Base-by-base conservation (phyloP, 257 asterid species). In the Solanum neorickii region DNA sequence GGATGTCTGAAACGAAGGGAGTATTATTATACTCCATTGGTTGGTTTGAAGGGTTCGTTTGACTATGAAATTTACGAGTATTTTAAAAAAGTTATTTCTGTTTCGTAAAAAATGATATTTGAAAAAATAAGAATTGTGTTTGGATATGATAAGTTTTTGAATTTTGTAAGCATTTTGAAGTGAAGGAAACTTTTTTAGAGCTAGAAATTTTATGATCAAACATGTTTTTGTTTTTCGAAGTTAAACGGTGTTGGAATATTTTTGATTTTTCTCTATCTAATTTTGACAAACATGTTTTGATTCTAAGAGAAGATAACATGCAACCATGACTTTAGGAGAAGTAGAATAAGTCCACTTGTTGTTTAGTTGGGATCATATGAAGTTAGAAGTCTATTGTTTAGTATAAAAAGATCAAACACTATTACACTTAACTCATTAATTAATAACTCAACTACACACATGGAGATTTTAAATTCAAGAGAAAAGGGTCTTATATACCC, bases 291-390 rank as follows among this genome's bases (percentile, higher is more conserved):
- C 65, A 56, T 56, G n/a, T 56, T 56, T 56, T 18, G 65, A n/a
- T 23, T 21, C 33, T 21, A 75, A 23, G 44, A 75, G 82, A 74
- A 74, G 56, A 75, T 75, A 47, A 23, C 83, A 39, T 75, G 83
- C 83, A 75, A 3, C 33, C 21, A 12, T 39, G 83, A 75, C 83
- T 39, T 75, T 75, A 12, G 31, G 49, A 75, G 83, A 3, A 75
- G 3, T 39, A 39, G 3, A 73, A 73, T 20, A 35, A 35, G 47
- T 20, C 16, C 2, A 35, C 27, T 35, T 35, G 80, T 73, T 27
- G 80, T 35, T 73, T 73, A 0, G 27, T 73, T 73, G 80, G 80
- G 80, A 35, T 5, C 39, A 37, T 3, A 10, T 73, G 25, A 35
- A 35, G 2, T 18, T 18, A 72, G 27, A 72, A 72, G 15, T 72